Percentiles rank a stretch among this genome's conserved stretches.
These are phyloP conservation scores for Calonectria leucothoes DNA, from an alignment of 2,329 filamentous ascomycete genomes.

Conservation along the genomic window DNA sequence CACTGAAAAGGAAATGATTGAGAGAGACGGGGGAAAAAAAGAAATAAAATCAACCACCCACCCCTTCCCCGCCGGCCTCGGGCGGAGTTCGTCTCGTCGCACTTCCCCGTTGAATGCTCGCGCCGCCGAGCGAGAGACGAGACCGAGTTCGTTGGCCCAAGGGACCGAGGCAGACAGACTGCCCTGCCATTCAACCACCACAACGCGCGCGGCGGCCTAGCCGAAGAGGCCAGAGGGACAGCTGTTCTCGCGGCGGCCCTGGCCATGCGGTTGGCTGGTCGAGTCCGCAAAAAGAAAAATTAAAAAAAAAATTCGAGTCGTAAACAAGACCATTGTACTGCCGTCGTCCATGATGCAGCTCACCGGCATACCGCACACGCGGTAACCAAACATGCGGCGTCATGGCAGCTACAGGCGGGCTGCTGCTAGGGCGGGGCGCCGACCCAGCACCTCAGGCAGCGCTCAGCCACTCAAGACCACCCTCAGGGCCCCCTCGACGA, in stretches of 20 bases:
- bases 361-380: background rate
- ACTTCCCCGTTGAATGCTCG: background rate
- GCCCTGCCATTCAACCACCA: background rate
- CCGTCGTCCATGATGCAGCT: background rate
- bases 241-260: background rate
- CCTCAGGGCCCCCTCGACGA: background rate
- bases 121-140: background rate
- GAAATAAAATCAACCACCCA: background rate
- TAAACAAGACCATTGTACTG: background rate
- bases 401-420: background rate
- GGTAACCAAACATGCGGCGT: background rate
- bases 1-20: background rate
- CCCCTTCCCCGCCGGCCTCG: background rate
- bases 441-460: conserved; percentile 26
- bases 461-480: conserved; percentile 34
- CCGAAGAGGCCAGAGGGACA: background rate
- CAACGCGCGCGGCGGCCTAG: background rate
- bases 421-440: background rate
- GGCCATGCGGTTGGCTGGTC: background rate
- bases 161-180: background rate
- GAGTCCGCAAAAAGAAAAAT: too few relatives aligned
- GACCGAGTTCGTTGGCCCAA: background rate
- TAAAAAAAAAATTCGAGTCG: background rate
- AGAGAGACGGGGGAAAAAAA: too few relatives aligned
- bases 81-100: background rate